phyloP scores from a whole-genome alignment of 2,329 filamentous ascomycete genomes.

The Verticillium tricorpus region DNA sequence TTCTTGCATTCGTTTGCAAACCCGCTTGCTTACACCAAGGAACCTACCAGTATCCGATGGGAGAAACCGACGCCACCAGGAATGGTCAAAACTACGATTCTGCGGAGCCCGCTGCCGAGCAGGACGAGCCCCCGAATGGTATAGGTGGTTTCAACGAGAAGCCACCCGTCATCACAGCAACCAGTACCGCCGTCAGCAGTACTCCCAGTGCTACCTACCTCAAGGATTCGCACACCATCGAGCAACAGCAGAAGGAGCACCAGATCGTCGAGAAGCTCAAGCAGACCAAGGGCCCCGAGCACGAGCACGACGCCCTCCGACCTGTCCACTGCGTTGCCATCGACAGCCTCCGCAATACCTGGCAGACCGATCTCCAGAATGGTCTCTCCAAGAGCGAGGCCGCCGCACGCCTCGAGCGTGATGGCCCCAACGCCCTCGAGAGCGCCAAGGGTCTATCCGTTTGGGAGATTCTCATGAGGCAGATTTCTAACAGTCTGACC shows the following conservation, averaged over 20 bases:
- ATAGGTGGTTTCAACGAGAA: conserved; percentile 3
- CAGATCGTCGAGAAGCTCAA: background rate
- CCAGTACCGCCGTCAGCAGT: background rate
- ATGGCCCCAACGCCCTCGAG: conserved; percentile 69
- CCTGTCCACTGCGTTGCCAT: conserved; percentile 20
- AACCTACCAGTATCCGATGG: conserved; percentile 15
- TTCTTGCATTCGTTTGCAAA: background rate
- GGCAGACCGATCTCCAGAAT: conserved; percentile 44
- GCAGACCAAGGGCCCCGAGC: background rate
- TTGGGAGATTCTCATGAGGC: conserved; percentile 72
- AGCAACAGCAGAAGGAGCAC: conserved; percentile 8
- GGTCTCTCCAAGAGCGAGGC: conserved; percentile 62
- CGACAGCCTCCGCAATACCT: conserved; percentile 23
- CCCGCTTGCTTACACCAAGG: background rate
- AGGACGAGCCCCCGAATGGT: conserved; percentile 14
- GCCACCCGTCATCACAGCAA: background rate
- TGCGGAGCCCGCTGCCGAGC: conserved; percentile 15
- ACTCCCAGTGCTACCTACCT: background rate
- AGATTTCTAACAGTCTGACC: conserved; percentile 73
- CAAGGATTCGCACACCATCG: conserved; percentile 5
- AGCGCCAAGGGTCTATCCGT: conserved; percentile 66
- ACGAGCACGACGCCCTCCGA: conserved; percentile 7
- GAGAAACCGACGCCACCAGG: conserved; percentile 15
- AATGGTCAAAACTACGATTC: conserved; percentile 15
- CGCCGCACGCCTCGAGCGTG: conserved; percentile 56